Evolutionary conservation across 345 rosid genomes (phyloP).

Genomic region (Euphorbia pulcherrima): DNA sequence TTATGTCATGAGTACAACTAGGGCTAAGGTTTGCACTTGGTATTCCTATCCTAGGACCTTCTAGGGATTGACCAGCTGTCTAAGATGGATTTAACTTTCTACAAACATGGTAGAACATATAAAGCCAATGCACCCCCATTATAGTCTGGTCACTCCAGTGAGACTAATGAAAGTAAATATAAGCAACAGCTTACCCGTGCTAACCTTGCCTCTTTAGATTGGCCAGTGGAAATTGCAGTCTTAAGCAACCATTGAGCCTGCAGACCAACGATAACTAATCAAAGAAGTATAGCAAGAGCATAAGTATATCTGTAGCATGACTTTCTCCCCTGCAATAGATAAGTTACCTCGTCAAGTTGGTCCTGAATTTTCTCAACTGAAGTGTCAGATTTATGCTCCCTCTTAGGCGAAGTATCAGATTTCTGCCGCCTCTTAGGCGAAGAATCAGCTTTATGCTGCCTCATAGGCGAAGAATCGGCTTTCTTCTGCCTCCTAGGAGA

Average conservation of each 20-base stretch:
- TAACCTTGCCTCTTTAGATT: conserved; percentile 96
- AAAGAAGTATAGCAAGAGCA: conserved; percentile 11
- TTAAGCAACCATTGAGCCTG: conserved; percentile 97
- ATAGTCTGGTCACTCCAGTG: not conserved
- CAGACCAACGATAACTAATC: conserved; percentile 29
- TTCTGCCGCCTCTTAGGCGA: conserved; percentile 36
- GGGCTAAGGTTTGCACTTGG: not conserved
- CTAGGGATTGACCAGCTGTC: not conserved
- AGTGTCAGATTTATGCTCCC: not conserved
- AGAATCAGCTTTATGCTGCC: conserved; percentile 38
- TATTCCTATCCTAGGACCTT: not conserved
- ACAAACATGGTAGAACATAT: not conserved
- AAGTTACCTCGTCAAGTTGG: conserved; percentile 86
- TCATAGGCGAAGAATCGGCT: conserved; percentile 35
- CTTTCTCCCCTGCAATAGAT: conserved; percentile 14
- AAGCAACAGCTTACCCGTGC: conserved; percentile 69
- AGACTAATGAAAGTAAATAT: not conserved
- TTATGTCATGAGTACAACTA: not conserved
- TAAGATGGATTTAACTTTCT: not conserved
- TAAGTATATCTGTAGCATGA: conserved; percentile 8
- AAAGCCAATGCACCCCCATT: not conserved
- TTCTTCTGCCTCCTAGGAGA: conserved; percentile 36
- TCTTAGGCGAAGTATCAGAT: conserved; percentile 35
- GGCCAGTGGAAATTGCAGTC: conserved; percentile 76
- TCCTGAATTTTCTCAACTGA: conserved; percentile 48